Percentiles rank a stretch among this genome's conserved stretches.
Evolutionary conservation across 768 basidiomycete species (phyloP).

Genomic region (Omphalotus guepiniiformis): DNA sequence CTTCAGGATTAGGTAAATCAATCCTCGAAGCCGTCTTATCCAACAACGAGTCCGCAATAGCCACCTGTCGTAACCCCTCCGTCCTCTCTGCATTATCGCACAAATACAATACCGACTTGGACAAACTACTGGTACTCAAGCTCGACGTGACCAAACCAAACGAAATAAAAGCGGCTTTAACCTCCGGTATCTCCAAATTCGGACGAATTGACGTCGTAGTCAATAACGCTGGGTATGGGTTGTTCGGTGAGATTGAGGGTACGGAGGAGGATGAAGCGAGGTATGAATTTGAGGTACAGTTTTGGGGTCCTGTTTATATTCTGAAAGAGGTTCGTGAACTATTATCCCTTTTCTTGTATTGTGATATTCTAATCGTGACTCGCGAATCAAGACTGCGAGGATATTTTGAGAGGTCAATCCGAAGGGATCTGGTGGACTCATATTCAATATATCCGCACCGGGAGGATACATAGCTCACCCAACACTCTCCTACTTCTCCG

Average conservation of each 20-base stretch:
- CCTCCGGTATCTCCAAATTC: constrained; percentile 28
- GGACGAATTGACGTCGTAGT: constrained; percentile 41
- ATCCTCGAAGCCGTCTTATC: constrained; percentile 26
- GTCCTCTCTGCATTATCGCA: constrained; percentile 17
- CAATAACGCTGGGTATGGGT: constrained; percentile 40
- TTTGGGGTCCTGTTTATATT: constrained; percentile 41
- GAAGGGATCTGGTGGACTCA: constrained; percentile 17
- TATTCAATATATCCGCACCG: constrained; percentile 28
- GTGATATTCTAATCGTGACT: no score
- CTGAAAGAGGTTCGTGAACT: constrained; percentile 26
- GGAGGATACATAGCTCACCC: constrained; percentile 30
- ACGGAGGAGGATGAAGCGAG: constrained; percentile 30
- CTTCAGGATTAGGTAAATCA: constrained; percentile 27
- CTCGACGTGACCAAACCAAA: constrained; percentile 25
- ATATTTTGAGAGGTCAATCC: constrained; percentile 24
- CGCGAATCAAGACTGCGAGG: not conserved
- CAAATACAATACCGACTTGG: constrained; percentile 16
- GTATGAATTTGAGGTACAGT: constrained; percentile 34
- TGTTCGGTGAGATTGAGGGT: constrained; percentile 31
- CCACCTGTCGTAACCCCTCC: constrained; percentile 25
- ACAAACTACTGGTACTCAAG: constrained; percentile 24
- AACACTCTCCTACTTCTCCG: constrained; percentile 26
- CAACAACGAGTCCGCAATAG: constrained; percentile 26
- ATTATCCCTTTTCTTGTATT: not conserved
- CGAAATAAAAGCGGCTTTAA: constrained; percentile 32